These are phyloP conservation scores for Ustilaginoidea virens DNA, from an alignment of 2,329 filamentous ascomycete species.

Conservation along the genomic window DNA sequence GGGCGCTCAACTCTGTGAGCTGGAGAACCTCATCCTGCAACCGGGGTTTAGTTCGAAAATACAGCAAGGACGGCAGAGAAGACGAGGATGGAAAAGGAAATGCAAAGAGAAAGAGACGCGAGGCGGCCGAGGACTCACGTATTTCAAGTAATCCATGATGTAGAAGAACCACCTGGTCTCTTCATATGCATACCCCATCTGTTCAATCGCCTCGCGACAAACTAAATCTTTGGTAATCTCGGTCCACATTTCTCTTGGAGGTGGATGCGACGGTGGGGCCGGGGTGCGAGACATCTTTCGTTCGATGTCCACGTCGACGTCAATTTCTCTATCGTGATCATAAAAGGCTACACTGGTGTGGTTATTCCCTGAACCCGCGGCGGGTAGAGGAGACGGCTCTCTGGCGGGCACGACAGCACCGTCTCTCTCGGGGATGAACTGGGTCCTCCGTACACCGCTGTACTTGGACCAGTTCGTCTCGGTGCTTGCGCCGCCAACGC, in stretches of 20 bases:
- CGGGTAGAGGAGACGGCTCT: conserved; percentile 11
- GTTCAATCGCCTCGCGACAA: conserved; percentile 70
- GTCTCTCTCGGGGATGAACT: conserved; percentile 57
- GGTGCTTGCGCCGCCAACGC: conserved; percentile 55
- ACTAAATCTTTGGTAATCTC: conserved; percentile 93
- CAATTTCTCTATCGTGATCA: conserved; percentile 30
- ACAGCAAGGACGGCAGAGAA: no score
- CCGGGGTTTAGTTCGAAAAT: no score
- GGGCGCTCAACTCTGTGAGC: conserved; percentile 68
- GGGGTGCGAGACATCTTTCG: conserved; percentile 23
- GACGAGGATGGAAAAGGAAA: not conserved
- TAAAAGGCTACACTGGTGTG: conserved; percentile 30
- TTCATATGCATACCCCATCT: conserved; percentile 74
- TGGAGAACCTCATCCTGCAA: conserved; percentile 81
- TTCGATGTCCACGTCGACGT: conserved; percentile 41
- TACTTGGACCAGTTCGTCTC: conserved; percentile 70
- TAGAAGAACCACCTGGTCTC: conserved; percentile 86
- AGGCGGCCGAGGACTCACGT: no score
- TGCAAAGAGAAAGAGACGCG: no score
- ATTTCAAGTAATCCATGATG: conserved; percentile 75
- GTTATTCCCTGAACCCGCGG: conserved; percentile 16
- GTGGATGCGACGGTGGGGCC: conserved; percentile 21
- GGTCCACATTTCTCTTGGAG: conserved; percentile 68
- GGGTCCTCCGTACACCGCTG: conserved; percentile 59
- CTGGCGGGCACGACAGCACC: conserved; percentile 16